Percentiles rank a stretch among this genome's conserved stretches.
Evolutionary conservation across 225 moss, liverwort and hornwort species (phyloP).

Genomic region (Bryum argenteum): DNA sequence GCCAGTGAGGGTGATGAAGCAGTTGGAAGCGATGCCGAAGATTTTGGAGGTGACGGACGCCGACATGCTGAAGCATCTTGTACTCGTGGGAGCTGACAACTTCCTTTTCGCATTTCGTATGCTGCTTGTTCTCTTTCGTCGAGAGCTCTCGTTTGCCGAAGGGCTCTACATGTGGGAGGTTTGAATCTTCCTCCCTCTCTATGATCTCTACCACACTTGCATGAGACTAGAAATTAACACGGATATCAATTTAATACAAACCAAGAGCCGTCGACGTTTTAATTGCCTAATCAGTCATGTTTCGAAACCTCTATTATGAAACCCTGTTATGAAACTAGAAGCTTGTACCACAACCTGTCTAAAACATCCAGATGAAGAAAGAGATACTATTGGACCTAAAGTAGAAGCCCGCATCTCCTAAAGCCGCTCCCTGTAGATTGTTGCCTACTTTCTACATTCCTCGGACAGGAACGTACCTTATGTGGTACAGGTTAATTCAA

Average conservation of each 20-base stretch:
- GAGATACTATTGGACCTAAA: too few species aligned
- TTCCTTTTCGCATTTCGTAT: conserved; percentile 91
- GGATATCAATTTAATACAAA: background rate
- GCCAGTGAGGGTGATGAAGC: conserved; percentile 86
- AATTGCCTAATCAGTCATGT: background rate
- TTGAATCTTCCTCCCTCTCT: conserved; percentile 11
- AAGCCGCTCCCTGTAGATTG: too few species aligned
- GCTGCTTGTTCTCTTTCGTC: conserved; percentile 86
- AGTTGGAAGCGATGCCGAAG: conserved; percentile 79
- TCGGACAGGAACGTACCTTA: too few species aligned
- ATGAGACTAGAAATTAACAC: too few species aligned
- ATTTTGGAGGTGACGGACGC: conserved; percentile 81
- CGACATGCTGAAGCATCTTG: conserved; percentile 77
- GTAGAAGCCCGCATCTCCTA: too few species aligned
- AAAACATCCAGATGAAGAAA: too few species aligned
- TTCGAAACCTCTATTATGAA: background rate
- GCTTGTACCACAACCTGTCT: background rate
- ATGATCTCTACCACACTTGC: background rate
- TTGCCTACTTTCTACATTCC: too few species aligned
- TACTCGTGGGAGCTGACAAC: conserved; percentile 78
- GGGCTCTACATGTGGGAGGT: conserved; percentile 90
- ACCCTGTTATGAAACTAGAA: background rate
- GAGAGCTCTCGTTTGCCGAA: conserved; percentile 86
- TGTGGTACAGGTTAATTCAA: too few species aligned
- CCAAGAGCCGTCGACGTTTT: conserved; percentile 4